These are phyloP conservation scores for Phytophthora lateralis DNA, from an alignment of 352 stramenopile genomes.

Conservation along the genomic window DNA sequence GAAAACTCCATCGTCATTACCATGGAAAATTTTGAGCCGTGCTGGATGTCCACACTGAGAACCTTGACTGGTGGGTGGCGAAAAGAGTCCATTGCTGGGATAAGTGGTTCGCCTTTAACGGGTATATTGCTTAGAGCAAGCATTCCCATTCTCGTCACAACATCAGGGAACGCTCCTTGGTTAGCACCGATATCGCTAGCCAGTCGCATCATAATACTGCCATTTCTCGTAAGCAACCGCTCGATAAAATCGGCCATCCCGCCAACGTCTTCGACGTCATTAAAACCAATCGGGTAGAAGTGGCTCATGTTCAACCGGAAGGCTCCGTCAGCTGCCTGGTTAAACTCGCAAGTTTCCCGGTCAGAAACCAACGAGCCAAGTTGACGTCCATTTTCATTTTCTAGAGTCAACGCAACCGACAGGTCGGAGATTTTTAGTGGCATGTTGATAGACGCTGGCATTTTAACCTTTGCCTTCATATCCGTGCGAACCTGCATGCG, in stretches of 20 bases:
- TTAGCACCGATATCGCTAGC: slow-evolving; percentile 33
- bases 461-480: slow-evolving; percentile 68
- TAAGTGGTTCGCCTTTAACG: slow-evolving; percentile 50
- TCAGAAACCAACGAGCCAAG: slow-evolving; percentile 61
- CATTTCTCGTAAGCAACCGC: slow-evolving; percentile 61
- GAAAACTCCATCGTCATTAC: slow-evolving; percentile 72
- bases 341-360: slow-evolving; percentile 67
- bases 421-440: slow-evolving; percentile 69
- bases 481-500: slow-evolving; percentile 74
- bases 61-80: slow-evolving; percentile 62
- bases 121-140: slow-evolving; percentile 66
- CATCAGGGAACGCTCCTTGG: slow-evolving; percentile 69
- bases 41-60: slow-evolving; percentile 66
- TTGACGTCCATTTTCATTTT: slow-evolving; percentile 37
- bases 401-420: slow-evolving; percentile 60
- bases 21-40: slow-evolving; percentile 52
- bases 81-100: slow-evolving; percentile 80
- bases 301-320: slow-evolving; percentile 80
- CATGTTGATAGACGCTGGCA: slow-evolving; percentile 74
- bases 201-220: slow-evolving; percentile 65
- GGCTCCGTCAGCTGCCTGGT: slow-evolving; percentile 52
- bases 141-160: slow-evolving; percentile 79
- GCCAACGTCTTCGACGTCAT: slow-evolving; percentile 33
- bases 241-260: slow-evolving; percentile 67
- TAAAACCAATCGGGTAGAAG: slow-evolving; percentile 70